Evolutionary conservation across 1,284 basidiomycete genomes (phyloP).

Genomic region (Fomes fomentarius): DNA sequence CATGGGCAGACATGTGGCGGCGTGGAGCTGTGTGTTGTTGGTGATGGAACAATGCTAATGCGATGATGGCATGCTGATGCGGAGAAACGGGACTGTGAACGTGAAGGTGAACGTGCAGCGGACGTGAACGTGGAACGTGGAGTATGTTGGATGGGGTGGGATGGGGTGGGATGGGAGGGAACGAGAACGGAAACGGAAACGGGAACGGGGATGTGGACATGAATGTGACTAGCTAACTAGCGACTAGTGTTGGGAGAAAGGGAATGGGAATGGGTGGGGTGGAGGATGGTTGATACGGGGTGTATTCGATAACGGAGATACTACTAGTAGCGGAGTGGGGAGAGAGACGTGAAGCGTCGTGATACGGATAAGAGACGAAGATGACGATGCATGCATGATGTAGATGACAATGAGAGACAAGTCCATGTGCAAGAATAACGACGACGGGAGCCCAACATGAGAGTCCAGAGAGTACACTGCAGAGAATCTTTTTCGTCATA

Average conservation of each 20-base stretch:
- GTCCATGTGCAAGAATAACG: constrained; percentile 32
- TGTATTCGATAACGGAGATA: too few relatives aligned
- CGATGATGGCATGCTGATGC: too few relatives aligned
- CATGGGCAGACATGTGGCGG: not conserved
- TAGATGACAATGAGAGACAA: constrained; percentile 29
- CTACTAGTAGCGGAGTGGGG: not conserved
- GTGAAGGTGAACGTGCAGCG: too few relatives aligned
- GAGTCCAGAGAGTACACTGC: constrained; percentile 26
- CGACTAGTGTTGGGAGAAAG: not conserved
- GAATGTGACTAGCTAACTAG: not conserved
- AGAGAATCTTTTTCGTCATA: constrained; percentile 28
- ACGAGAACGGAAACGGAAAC: not conserved
- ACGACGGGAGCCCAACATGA: constrained; percentile 25
- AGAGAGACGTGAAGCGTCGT: too few relatives aligned
- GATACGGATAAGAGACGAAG: constrained; percentile 8
- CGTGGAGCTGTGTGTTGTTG: too few relatives aligned
- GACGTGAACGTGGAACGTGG: not conserved
- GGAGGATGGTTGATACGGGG: too few relatives aligned
- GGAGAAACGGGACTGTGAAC: too few relatives aligned
- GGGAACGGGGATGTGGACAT: not conserved
- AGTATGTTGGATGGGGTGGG: not conserved
- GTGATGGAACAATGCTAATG: not conserved
- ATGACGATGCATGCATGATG: constrained; percentile 24
- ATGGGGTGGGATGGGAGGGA: not conserved
- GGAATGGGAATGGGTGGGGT: not conserved